Evolutionary conservation across 2,329 filamentous ascomycete species (phyloP).

Genomic region (Diplodia intermedia): DNA sequence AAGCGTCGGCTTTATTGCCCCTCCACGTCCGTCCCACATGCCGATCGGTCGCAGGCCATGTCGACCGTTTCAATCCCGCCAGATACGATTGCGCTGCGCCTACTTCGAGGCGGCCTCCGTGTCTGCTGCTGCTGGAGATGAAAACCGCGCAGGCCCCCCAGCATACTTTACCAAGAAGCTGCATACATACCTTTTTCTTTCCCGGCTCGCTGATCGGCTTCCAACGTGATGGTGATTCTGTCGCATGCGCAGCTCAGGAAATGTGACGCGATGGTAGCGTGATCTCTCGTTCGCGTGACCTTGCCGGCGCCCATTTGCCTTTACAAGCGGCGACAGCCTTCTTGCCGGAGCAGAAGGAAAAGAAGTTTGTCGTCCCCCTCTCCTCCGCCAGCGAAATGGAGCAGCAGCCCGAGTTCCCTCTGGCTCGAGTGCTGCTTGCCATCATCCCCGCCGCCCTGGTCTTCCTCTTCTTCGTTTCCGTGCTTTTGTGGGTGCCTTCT

Average conservation of each 20-base stretch:
- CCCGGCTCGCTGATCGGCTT: neutral
- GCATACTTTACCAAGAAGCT: too few species aligned
- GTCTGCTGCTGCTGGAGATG: neutral
- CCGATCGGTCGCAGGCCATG: constrained; percentile 1
- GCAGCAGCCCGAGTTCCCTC: neutral
- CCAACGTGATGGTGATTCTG: neutral
- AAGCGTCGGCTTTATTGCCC: neutral
- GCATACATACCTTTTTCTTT: neutral
- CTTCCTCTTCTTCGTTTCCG: constrained; percentile 23
- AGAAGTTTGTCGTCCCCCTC: neutral
- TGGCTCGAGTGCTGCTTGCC: constrained; percentile 2
- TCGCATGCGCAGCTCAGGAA: constrained; percentile 1
- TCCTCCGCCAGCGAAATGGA: neutral
- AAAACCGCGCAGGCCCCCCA: too few species aligned
- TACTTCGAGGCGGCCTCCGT: neutral
- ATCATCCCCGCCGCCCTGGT: constrained; percentile 13
- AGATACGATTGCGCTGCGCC: neutral
- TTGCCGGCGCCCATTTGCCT: neutral
- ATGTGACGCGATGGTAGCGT: constrained; percentile 22
- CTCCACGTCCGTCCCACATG: neutral
- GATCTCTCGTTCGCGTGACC: constrained; percentile 16
- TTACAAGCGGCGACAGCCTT: neutral
- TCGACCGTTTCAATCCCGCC: neutral
- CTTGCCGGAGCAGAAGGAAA: neutral
- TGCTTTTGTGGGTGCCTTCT: constrained; percentile 19